Conservation (phyloP, 495 filamentous ascomycete genomes). For the Xylaria curta region DNA sequence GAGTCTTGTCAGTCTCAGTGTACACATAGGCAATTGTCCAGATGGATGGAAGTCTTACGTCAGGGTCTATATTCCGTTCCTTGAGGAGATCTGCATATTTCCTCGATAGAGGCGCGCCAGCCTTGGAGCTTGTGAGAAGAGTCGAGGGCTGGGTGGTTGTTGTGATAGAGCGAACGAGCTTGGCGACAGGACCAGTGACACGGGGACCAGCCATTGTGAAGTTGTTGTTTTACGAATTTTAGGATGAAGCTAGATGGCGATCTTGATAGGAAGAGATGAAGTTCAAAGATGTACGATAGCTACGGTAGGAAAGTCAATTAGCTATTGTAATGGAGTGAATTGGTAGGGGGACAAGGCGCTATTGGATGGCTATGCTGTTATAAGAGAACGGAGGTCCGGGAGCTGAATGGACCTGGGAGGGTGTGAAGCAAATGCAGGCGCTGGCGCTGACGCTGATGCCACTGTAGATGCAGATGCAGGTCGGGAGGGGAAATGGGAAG, state of each 20-base stretch:
- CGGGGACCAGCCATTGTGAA: constrained; percentile 40
- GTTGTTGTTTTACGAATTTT: neutral
- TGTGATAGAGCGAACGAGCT: constrained; percentile 54
- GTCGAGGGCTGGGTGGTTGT: constrained; percentile 47
- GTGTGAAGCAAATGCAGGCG: neutral
- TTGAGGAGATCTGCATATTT: constrained; percentile 45
- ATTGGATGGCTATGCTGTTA: constrained; percentile 8
- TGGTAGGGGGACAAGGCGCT: neutral
- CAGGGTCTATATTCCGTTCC: constrained; percentile 41
- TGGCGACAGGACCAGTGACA: constrained; percentile 49
- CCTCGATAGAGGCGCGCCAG: constrained; percentile 39
- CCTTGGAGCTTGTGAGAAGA: constrained; percentile 44
- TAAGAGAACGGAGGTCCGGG: constrained; percentile 22
- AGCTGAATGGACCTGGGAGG: constrained; percentile 6
- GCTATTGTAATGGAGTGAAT: neutral
- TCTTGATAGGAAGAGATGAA: neutral
- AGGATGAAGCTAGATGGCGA: neutral
- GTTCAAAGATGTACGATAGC: neutral
- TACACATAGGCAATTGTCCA: neutral
- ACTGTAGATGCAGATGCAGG: constrained; percentile 10
- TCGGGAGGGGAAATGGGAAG: constrained; percentile 18
- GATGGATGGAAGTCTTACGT: constrained; percentile 34
- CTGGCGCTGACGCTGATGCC: no score
- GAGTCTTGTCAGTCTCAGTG: constrained; percentile 19
- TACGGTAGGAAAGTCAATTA: neutral